Conservation (phyloP, 106 monocot species). For the Phalaenopsis equestris region DNA sequence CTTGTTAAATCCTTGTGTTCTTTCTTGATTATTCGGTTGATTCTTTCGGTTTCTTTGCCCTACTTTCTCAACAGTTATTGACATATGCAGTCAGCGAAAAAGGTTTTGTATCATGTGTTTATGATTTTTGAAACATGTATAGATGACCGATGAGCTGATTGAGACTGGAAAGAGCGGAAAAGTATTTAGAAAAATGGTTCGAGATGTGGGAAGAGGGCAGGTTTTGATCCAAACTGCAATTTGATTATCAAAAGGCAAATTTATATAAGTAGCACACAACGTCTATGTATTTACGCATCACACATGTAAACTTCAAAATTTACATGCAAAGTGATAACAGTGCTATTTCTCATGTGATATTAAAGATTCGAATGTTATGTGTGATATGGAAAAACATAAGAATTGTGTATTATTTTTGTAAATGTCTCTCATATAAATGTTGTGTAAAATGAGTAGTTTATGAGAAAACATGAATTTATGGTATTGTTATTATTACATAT, state of each 20-base stretch:
- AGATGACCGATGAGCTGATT: conserved; percentile 53
- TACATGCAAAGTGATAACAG: no score
- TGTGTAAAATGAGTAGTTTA: neutral
- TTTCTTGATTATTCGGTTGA: no score
- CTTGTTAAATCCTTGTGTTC: no score
- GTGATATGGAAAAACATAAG: no score
- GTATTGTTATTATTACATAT: neutral
- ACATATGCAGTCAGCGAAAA: neutral
- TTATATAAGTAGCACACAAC: no score
- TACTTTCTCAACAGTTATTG: neutral
- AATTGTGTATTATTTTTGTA: no score
- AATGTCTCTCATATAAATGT: no score
- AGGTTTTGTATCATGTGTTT: neutral
- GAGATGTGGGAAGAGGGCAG: conserved; percentile 58
- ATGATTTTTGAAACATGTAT: neutral
- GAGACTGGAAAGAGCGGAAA: conserved; percentile 55
- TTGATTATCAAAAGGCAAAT: conserved; percentile 2
- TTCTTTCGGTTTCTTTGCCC: no score
- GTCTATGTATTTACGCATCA: no score
- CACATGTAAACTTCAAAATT: no score
- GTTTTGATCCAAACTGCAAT: neutral
- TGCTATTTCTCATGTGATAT: no score
- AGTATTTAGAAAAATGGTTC: conserved; percentile 52
- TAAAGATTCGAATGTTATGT: no score
- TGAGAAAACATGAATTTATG: neutral